Evolutionary conservation across 1,139 yeast species (phyloP).

Genomic region (Wickerhamiella pararugosa): DNA sequence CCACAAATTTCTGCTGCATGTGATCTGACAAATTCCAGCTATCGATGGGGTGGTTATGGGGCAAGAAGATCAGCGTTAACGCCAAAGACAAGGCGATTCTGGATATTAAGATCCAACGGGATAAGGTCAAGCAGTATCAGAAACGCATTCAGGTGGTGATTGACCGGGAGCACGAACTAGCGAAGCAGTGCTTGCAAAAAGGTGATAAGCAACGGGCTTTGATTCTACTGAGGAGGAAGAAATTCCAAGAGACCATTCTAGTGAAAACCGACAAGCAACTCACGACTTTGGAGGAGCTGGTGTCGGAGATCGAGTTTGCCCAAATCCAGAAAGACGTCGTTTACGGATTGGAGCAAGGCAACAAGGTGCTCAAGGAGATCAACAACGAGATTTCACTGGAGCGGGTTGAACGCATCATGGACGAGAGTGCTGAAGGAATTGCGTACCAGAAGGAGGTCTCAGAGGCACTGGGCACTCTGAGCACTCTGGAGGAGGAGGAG

Average conservation of each 20-base stretch:
- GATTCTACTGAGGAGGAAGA: constrained; percentile 56
- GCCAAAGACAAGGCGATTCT: constrained; percentile 73
- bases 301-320: constrained; percentile 62
- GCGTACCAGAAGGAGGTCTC: constrained; percentile 52
- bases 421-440: constrained; percentile 70
- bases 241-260: constrained; percentile 62
- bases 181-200: constrained; percentile 38
- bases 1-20: constrained; percentile 5
- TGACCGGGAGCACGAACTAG: constrained; percentile 42
- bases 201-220: constrained; percentile 49
- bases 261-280: constrained; percentile 62
- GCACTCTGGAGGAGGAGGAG: constrained; percentile 49
- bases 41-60: constrained; percentile 1
- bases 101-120: constrained; percentile 78
- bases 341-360: constrained; percentile 68
- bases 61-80: constrained; percentile 33
- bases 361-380: constrained; percentile 52
- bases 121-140: constrained; percentile 64
- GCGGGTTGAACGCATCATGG: constrained; percentile 68
- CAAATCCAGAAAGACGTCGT: constrained; percentile 74
- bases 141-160: constrained; percentile 42
- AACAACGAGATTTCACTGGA: constrained; percentile 68
- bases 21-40: no score
- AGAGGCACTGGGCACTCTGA: constrained; percentile 30
- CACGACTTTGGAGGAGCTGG: constrained; percentile 47